Evolutionary conservation across 345 rosid species (phyloP), one percentile per base, ranked within the genome.

Genomic region (Hibiscus trionum): DNA sequence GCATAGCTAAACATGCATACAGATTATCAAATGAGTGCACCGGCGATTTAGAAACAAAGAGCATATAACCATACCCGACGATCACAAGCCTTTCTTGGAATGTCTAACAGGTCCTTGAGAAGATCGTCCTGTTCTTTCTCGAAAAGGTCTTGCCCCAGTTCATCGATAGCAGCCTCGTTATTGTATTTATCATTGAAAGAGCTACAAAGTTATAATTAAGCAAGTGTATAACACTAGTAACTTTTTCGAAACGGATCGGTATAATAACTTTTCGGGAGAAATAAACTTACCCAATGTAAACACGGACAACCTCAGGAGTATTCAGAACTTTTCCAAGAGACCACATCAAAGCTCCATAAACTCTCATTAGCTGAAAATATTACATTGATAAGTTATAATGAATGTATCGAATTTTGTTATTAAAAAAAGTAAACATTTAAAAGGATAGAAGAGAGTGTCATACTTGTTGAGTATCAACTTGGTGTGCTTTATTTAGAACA

Each of bases 331-430:
- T 95, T 65, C 99, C 97, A 46, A 95, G 96, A 4, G 99, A 95
- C 98, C 98, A 95, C 97, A 95, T 90, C 65, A 95, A 70, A 65
- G 97, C 98, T 74, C 99, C 99, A 77, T 95, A 90, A 11, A 92
- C 99, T 76, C 98, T 92, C 99, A 95, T 95, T 27, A 95, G 81
- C 98, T 95, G 78, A 69, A 2, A 55, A 74, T 16, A 49, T 24
- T 44, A 12, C n/a, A 69, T 49, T 21, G 39, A 3, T 9, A 8
- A 67, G 46, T 67, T 72, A n/a, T 61, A 57, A 33, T 62, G 15
- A 2, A 50, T 37, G 2, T n/a, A 21, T 35, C 67, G 61, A 60
- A 16, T 21, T 75, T 46, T 16, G 5, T 37, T 3, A 71, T 15
- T 4, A 47, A 7, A 39, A 39, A 11, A 31, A 11, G 24, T 52